Percentiles rank a stretch among this genome's conserved stretches.
phyloP scores from a whole-genome alignment of 257 asterid species.

The Solanum sitiens region DNA sequence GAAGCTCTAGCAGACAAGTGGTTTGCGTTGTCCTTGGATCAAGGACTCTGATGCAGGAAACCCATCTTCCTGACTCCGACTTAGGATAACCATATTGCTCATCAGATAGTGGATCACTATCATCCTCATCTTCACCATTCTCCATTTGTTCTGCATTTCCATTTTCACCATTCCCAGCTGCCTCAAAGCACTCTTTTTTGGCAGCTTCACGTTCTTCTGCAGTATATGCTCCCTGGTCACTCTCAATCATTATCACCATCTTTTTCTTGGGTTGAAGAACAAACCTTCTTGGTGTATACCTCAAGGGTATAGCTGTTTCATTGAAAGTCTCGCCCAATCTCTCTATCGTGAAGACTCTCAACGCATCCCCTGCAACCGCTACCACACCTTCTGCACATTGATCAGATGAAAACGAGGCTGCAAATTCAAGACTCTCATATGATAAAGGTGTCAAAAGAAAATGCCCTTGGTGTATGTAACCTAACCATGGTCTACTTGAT shows the following conservation, averaged over 20 bases:
- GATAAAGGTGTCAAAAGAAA: conserved; percentile 94
- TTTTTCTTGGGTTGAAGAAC: conserved; percentile 79
- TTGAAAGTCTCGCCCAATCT: conserved; percentile 95
- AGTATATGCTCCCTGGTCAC: conserved; percentile 93
- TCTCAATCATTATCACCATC: conserved; percentile 77
- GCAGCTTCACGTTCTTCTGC: conserved; percentile 98
- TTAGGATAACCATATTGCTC: conserved; percentile 99
- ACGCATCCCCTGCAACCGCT: conserved; percentile 97
- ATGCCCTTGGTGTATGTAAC: conserved; percentile 97
- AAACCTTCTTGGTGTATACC: conserved; percentile 97
- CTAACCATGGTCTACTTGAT: conserved; percentile 99
- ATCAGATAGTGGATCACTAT: conserved; percentile 73
- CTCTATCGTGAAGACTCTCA: conserved; percentile 89
- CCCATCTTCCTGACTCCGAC: conserved; percentile 91
- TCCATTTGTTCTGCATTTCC: conserved; percentile 69
- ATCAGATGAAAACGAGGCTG: conserved; percentile 97
- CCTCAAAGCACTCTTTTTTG: conserved; percentile 75
- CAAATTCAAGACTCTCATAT: conserved; percentile 89
- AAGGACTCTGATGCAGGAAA: conserved; percentile 91
- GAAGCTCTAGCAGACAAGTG: conserved; percentile 92
- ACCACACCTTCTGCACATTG: conserved; percentile 99
- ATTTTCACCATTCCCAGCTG: conserved; percentile 65
- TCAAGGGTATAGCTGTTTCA: conserved; percentile 79
- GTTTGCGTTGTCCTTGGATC: conserved; percentile 85
- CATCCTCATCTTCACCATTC: conserved; percentile 81